Conservation (phyloP, 176 grass and related monocot genomes). For the Saccharum spontaneum region DNA sequence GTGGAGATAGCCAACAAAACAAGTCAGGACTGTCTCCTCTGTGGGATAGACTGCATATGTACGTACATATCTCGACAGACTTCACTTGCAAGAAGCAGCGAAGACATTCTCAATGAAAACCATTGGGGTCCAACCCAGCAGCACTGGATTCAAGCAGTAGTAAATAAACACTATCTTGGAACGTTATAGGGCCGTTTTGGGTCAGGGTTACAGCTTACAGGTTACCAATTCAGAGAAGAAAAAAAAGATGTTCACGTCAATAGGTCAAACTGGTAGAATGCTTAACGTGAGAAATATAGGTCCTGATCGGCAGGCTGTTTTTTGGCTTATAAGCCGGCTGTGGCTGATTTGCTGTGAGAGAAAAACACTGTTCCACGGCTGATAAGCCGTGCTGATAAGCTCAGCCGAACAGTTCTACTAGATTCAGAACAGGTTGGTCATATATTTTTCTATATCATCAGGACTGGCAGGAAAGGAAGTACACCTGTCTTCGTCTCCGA, state of each 20-base stretch:
- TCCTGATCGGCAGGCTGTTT: too few species aligned
- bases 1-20: background rate
- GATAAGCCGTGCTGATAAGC: too few species aligned
- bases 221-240: background rate
- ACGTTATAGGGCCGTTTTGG: background rate
- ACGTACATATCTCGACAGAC: background rate
- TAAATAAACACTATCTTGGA: background rate
- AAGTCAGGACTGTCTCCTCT: background rate
- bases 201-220: background rate
- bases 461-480: background rate
- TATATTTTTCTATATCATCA: background rate
- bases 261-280: background rate
- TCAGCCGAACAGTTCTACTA: too few species aligned
- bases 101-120: background rate
- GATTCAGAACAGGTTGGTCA: background rate
- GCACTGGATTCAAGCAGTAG: background rate
- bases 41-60: background rate
- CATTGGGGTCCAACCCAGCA: background rate
- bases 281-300: background rate
- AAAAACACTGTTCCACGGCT: too few species aligned
- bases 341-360: too few species aligned
- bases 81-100: background rate
- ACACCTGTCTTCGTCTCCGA: slow-evolving; percentile 78
- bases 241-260: background rate
- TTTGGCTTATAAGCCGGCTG: too few species aligned